Percentiles rank a stretch among this genome's conserved stretches.
Evolutionary conservation across 2,329 filamentous ascomycete species (phyloP).

Genomic region (Dactylellina leptospora): DNA sequence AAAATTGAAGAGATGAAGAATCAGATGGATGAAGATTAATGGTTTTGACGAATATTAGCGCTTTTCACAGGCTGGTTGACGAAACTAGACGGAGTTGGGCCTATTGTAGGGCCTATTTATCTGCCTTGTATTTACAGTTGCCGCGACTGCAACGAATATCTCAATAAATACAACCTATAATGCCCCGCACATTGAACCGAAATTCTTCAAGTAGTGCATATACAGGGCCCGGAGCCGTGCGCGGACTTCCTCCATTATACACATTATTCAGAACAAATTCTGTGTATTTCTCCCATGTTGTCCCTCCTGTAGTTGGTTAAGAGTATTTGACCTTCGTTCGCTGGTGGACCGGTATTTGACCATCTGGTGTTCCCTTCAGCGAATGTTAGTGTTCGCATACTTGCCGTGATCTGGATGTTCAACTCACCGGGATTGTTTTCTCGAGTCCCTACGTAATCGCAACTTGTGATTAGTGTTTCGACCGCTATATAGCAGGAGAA

Average conservation of each 20-base stretch:
- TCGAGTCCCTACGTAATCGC: constrained; percentile 72
- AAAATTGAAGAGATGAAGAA: constrained; percentile 84
- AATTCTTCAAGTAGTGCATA: too few relatives aligned
- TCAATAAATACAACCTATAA: constrained; percentile 47
- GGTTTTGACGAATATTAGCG: neutral
- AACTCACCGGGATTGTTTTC: constrained; percentile 81
- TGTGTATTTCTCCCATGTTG: too few relatives aligned
- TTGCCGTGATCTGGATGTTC: too few relatives aligned
- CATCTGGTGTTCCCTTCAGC: constrained; percentile 74
- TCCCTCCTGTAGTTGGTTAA: too few relatives aligned
- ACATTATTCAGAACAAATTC: too few relatives aligned
- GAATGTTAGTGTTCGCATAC: too few relatives aligned
- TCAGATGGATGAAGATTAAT: constrained; percentile 69
- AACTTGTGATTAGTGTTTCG: neutral
- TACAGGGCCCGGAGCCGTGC: too few relatives aligned
- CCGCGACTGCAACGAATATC: neutral
- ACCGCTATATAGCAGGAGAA: neutral
- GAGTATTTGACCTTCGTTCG: constrained; percentile 44
- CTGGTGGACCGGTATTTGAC: constrained; percentile 77
- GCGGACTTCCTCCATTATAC: too few relatives aligned
- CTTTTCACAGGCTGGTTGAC: neutral
- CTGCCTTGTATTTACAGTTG: constrained; percentile 32
- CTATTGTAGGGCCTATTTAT: constrained; percentile 4
- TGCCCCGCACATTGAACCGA: too few relatives aligned
- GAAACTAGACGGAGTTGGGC: too few relatives aligned